Conservation (phyloP, 2,329 filamentous ascomycete genomes). For the Monilinia fructigena region DNA sequence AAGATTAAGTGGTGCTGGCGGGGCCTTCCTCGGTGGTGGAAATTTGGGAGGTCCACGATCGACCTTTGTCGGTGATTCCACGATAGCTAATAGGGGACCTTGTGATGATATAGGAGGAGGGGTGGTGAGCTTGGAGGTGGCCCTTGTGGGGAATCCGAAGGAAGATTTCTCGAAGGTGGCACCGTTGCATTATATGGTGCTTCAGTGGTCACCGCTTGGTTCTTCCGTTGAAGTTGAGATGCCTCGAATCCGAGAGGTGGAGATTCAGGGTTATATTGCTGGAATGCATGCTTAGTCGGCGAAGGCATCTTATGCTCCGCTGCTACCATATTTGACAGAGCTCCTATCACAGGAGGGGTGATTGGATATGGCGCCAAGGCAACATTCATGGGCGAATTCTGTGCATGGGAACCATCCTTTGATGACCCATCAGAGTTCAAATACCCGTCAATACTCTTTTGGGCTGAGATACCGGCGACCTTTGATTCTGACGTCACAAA, state of each 20-base stretch:
- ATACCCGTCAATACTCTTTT: slow-evolving; percentile 29
- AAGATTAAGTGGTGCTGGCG: slow-evolving; percentile 80
- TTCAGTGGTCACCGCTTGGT: slow-evolving; percentile 45
- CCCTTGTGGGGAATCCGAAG: slow-evolving; percentile 44
- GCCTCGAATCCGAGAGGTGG: slow-evolving; percentile 39
- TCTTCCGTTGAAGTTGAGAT: slow-evolving; percentile 47
- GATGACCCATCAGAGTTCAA: slow-evolving; percentile 35
- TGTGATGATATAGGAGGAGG: slow-evolving; percentile 33
- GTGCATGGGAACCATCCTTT: slow-evolving; percentile 38
- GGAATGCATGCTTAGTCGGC: slow-evolving; percentile 57
- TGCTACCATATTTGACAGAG: slow-evolving; percentile 48
- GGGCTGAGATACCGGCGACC: slow-evolving; percentile 23
- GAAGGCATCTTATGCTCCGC: slow-evolving; percentile 60
- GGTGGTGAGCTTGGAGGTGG: slow-evolving; percentile 36
- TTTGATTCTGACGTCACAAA: slow-evolving; percentile 32
- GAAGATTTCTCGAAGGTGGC: slow-evolving; percentile 56
- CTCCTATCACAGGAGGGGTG: slow-evolving; percentile 56
- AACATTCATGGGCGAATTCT: slow-evolving; percentile 56
- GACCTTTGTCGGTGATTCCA: slow-evolving; percentile 43
- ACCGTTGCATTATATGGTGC: slow-evolving; percentile 53
- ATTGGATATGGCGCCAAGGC: slow-evolving; percentile 62
- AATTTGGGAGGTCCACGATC: slow-evolving; percentile 52
- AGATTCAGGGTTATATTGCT: slow-evolving; percentile 50
- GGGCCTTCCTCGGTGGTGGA: slow-evolving; percentile 71
- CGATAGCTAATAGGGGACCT: slow-evolving; percentile 41